phyloP scores from a whole-genome alignment of 306 rosid genomes.

The Vigna trinervia region DNA sequence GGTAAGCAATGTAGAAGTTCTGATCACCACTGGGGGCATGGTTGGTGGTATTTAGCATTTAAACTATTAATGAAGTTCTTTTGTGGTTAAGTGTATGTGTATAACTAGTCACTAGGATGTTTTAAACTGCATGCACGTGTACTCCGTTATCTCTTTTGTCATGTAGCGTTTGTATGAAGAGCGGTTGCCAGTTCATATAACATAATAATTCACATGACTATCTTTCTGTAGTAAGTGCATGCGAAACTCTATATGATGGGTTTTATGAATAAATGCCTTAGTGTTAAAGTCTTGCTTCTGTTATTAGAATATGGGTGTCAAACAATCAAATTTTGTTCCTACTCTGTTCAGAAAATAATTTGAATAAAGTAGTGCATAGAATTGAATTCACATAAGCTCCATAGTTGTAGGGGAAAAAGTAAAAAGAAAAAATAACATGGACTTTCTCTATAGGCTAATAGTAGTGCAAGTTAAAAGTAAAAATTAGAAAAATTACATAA shows the following conservation, averaged over 20 bases:
- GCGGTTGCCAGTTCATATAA: slow-evolving; percentile 5
- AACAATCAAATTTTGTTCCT: too few relatives aligned
- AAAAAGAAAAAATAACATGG: too few relatives aligned
- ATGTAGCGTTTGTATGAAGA: not conserved
- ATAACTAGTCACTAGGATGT: slow-evolving; percentile 27
- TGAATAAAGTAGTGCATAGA: too few relatives aligned
- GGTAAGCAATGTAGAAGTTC: slow-evolving; percentile 58
- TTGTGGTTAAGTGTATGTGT: slow-evolving; percentile 19
- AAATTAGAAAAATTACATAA: too few relatives aligned
- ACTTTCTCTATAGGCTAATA: too few relatives aligned
- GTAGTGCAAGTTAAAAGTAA: too few relatives aligned
- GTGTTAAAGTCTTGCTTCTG: too few relatives aligned
- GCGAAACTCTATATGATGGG: slow-evolving; percentile 23
- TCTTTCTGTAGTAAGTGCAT: slow-evolving; percentile 27
- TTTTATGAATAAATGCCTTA: not conserved
- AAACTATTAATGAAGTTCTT: slow-evolving; percentile 36
- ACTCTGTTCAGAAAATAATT: too few relatives aligned
- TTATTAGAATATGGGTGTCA: too few relatives aligned
- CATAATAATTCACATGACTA: slow-evolving; percentile 10
- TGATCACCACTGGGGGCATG: not conserved
- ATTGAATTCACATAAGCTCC: not conserved
- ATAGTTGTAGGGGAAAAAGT: too few relatives aligned
- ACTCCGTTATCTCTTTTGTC: slow-evolving; percentile 32
- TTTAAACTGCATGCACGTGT: slow-evolving; percentile 26
- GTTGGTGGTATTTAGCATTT: slow-evolving; percentile 28